Evolutionary conservation across 2,329 filamentous ascomycete genomes (phyloP).

Genomic region (Xylariaceae sp.): DNA sequence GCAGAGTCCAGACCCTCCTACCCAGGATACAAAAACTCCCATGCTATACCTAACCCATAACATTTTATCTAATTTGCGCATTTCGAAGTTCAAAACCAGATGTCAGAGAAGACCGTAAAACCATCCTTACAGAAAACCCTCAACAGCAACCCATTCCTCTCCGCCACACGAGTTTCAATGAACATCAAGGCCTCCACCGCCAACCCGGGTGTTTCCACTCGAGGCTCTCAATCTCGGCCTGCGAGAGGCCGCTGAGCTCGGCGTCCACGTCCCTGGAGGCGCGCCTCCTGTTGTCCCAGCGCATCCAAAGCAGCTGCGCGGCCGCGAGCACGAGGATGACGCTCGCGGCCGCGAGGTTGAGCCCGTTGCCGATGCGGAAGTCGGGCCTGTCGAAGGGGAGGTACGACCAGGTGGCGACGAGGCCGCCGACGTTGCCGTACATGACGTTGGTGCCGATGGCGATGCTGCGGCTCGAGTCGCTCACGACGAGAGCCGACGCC

Average conservation of each 20-base stretch:
- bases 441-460: constrained; percentile 65
- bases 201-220: constrained; percentile 59
- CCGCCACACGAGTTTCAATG: no score
- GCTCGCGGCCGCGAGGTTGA: constrained; percentile 57
- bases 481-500: constrained; percentile 64
- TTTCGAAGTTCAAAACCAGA: no score
- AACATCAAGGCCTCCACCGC: constrained; percentile 49
- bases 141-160: neutral
- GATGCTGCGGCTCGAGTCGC: constrained; percentile 61
- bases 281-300: constrained; percentile 52
- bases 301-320: constrained; percentile 53
- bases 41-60: no score
- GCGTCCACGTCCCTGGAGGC: constrained; percentile 44
- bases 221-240: constrained; percentile 47
- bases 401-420: constrained; percentile 62
- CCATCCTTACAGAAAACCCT: no score
- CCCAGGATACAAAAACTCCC: no score
- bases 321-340: constrained; percentile 46
- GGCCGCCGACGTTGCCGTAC: constrained; percentile 66
- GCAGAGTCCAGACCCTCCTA: no score
- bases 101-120: no score
- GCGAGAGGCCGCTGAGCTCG: constrained; percentile 46
- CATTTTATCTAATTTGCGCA: no score
- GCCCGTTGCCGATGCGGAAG: constrained; percentile 65
- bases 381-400: constrained; percentile 57